Percentiles rank a stretch among this genome's conserved stretches.
Conservation (phyloP, 2,329 filamentous ascomycete species). For the Aaosphaeria pasadenensis region DNA sequence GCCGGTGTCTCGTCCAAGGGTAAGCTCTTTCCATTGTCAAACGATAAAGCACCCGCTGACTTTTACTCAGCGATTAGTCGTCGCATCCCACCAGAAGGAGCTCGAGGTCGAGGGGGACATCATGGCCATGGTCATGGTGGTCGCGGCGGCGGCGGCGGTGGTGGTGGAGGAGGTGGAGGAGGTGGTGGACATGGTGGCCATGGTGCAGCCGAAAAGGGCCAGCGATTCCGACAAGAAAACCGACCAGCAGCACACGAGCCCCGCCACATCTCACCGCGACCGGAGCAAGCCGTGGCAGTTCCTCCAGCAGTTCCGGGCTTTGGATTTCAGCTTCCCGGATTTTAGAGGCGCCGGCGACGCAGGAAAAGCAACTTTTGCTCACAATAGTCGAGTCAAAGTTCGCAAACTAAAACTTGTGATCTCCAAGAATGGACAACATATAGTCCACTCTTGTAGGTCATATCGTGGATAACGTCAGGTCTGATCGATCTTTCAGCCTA, state of each 20-base stretch:
- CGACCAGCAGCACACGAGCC: slow-evolving; percentile 21
- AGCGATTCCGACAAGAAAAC: slow-evolving; percentile 28
- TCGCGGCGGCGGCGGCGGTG: slow-evolving; percentile 12
- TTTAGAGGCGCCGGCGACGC: slow-evolving; percentile 4
- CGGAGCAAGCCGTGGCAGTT: slow-evolving; percentile 46
- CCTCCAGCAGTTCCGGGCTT: slow-evolving; percentile 55
- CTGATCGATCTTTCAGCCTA: no score
- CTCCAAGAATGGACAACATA: no score
- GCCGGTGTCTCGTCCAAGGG: slow-evolving; percentile 95
- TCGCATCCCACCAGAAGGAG: slow-evolving; percentile 31
- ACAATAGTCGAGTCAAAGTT: no score
- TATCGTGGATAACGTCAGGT: no score
- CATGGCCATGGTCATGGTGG: not conserved
- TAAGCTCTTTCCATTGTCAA: slow-evolving; percentile 24
- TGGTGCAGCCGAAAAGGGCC: slow-evolving; percentile 18
- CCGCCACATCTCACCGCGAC: slow-evolving; percentile 31
- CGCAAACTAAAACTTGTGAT: no score
- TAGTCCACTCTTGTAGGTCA: no score
- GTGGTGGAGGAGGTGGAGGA: slow-evolving; percentile 2
- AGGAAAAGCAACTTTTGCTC: no score
- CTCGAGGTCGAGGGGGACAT: slow-evolving; percentile 7
- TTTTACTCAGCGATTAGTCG: slow-evolving; percentile 19
- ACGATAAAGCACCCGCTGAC: slow-evolving; percentile 10
- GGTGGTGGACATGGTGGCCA: slow-evolving; percentile 1
- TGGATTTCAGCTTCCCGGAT: slow-evolving; percentile 47